phyloP scores from a whole-genome alignment of 2,329 filamentous ascomycete genomes.

The Drechmeria coniospora region DNA sequence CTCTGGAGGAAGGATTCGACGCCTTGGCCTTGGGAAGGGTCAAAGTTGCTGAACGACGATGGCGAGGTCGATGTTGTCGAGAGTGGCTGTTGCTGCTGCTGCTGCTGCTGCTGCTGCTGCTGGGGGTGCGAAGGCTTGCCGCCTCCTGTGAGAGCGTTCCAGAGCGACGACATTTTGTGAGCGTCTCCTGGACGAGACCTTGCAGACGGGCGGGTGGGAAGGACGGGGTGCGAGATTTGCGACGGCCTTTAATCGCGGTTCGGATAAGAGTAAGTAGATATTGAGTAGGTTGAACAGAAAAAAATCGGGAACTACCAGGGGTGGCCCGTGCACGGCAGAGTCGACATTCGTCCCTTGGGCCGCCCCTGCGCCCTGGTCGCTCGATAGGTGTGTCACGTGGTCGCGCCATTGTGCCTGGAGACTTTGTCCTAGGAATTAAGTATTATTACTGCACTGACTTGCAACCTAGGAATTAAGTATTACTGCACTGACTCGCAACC shows the following conservation, averaged over 20 bases:
- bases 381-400: too few species aligned
- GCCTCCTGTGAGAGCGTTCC: conserved; percentile 46
- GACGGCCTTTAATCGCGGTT: conserved; percentile 1
- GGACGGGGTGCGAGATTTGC: conserved; percentile 5
- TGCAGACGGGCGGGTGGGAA: conserved; percentile 1
- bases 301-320: conserved; percentile 14
- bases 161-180: conserved; percentile 39
- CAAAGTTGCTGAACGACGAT: conserved; percentile 44
- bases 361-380: too few species aligned
- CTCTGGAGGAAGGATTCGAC: conserved; percentile 73
- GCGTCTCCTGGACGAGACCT: conserved; percentile 3
- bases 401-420: too few species aligned
- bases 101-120: conserved; percentile 20
- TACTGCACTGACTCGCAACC: too few species aligned
- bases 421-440: too few species aligned
- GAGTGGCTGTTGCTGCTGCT: conserved; percentile 22
- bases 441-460: too few species aligned
- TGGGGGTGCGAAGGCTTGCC: conserved; percentile 30
- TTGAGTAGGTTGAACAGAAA: too few species aligned
- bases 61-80: conserved; percentile 16
- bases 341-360: not conserved
- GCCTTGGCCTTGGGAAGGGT: conserved; percentile 60
- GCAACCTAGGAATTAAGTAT: too few species aligned
- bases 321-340: conserved; percentile 10
- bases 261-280: conserved; percentile 1